These are phyloP conservation scores for Cucurbitaria berberidis DNA, from an alignment of 2,329 filamentous ascomycete genomes.

Conservation along the genomic window DNA sequence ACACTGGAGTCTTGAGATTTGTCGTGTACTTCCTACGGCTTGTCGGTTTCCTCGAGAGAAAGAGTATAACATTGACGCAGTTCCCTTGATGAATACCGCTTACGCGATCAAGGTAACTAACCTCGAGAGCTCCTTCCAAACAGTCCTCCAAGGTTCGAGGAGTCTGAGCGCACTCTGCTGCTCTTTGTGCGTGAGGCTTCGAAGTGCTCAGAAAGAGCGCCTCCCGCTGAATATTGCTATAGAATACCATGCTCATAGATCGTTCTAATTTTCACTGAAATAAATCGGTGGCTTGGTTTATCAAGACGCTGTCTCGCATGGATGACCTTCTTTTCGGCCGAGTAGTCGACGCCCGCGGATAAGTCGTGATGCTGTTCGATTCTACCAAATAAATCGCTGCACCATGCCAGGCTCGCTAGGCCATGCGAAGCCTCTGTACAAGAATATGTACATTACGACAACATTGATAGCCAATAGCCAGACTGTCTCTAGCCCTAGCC, in stretches of 20 bases:
- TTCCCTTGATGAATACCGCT: neutral
- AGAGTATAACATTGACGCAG: neutral
- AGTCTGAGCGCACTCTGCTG: neutral
- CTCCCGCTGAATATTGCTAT: neutral
- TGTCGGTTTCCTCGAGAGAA: neutral
- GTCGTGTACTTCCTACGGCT: neutral
- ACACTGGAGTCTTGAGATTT: neutral
- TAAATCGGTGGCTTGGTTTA: neutral
- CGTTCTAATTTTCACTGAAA: neutral
- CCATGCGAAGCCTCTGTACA: slow-evolving; percentile 73
- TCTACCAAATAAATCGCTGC: slow-evolving; percentile 77
- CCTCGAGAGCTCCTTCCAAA: too few species aligned
- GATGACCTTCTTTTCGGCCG: neutral
- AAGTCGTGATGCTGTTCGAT: neutral
- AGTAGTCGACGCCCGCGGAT: neutral
- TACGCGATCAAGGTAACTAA: too few species aligned
- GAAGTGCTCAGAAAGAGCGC: neutral
- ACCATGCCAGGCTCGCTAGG: slow-evolving; percentile 61
- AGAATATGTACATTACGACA: slow-evolving; percentile 73
- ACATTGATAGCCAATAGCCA: slow-evolving; percentile 73
- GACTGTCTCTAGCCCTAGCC: slow-evolving; percentile 66
- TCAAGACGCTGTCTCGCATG: neutral
- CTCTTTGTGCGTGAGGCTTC: neutral
- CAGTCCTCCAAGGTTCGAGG: too few species aligned
- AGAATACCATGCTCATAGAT: neutral